A percentile compares a stretch with the other conserved stretches of the same genome.
Evolutionary conservation across 2,329 filamentous ascomycete genomes (phyloP).

Genomic region (Tolypocladium nubicola): DNA sequence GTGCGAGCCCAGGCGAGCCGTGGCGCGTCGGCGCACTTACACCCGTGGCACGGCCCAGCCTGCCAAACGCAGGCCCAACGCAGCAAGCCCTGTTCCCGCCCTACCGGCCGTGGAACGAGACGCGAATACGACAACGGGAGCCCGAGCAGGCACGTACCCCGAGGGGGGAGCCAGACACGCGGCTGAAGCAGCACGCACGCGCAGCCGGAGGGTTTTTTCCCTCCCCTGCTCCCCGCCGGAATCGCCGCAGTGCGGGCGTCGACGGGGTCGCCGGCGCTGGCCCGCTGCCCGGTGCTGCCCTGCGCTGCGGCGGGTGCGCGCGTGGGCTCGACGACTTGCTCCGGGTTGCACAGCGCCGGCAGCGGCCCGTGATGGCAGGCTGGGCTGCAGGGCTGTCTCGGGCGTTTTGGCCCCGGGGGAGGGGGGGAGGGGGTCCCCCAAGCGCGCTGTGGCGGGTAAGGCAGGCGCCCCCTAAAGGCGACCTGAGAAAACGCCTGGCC

Average conservation of each 20-base stretch:
- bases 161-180: background rate
- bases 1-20: background rate
- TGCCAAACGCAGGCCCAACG: background rate
- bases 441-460: background rate
- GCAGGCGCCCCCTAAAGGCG: background rate
- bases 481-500: background rate
- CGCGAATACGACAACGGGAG: background rate
- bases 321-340: background rate
- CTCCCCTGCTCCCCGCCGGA: background rate
- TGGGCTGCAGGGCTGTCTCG: background rate
- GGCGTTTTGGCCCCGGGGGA: background rate
- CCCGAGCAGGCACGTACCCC: no score
- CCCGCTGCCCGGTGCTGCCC: background rate
- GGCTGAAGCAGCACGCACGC: no score
- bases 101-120: background rate
- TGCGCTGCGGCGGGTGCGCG: background rate
- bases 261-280: background rate
- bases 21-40: background rate
- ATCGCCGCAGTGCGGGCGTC: background rate
- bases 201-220: background rate
- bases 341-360: conserved; percentile 8
- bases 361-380: conserved; percentile 5
- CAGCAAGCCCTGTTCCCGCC: background rate
- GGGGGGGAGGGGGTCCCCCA: background rate
- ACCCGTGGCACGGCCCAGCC: background rate